Percentiles rank a stretch among this genome's conserved stretches.
Evolutionary conservation across 2,329 filamentous ascomycete genomes (phyloP).

Genomic region (Penicillium thymicola): DNA sequence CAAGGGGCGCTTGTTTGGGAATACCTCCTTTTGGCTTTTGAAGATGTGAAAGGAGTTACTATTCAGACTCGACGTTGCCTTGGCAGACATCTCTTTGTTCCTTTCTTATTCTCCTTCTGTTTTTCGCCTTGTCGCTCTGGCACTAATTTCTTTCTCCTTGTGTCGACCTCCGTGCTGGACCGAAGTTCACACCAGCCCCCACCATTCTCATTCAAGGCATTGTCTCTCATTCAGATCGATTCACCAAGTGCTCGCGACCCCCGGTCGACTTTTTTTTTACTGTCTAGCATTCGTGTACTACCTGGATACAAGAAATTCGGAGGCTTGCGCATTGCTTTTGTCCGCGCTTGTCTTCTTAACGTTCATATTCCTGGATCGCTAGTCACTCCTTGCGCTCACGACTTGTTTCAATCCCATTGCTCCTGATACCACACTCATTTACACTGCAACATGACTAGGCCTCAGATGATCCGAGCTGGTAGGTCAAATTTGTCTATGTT

Average conservation of each 20-base stretch:
- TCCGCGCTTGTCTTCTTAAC: constrained; percentile 4
- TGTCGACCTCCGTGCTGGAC: constrained; percentile 18
- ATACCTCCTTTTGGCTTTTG: constrained; percentile 35
- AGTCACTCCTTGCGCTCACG: constrained; percentile 19
- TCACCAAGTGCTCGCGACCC: constrained; percentile 8
- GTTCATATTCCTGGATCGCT: constrained; percentile 18
- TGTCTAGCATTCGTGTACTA: neutral
- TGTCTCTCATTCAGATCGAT: constrained; percentile 24
- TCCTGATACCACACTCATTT: constrained; percentile 17
- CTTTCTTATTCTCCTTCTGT: constrained; percentile 15
- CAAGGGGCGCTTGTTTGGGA: constrained; percentile 38
- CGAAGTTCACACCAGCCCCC: constrained; percentile 19
- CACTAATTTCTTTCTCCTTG: constrained; percentile 27
- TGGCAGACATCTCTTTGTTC: constrained; percentile 7
- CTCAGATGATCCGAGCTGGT: constrained; percentile 48
- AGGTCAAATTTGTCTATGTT: constrained; percentile 16
- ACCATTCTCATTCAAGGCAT: constrained; percentile 18
- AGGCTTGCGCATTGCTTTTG: constrained; percentile 8
- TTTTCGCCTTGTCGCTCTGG: constrained; percentile 27
- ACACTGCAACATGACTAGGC: constrained; percentile 38
- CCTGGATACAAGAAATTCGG: neutral
- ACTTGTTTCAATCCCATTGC: constrained; percentile 9
- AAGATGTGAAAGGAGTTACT: constrained; percentile 21
- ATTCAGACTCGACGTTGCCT: constrained; percentile 9
- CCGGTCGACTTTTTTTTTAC: neutral